Evolutionary conservation across 495 filamentous ascomycete species (phyloP).

Genomic region (Aspergillus bridgeri): DNA sequence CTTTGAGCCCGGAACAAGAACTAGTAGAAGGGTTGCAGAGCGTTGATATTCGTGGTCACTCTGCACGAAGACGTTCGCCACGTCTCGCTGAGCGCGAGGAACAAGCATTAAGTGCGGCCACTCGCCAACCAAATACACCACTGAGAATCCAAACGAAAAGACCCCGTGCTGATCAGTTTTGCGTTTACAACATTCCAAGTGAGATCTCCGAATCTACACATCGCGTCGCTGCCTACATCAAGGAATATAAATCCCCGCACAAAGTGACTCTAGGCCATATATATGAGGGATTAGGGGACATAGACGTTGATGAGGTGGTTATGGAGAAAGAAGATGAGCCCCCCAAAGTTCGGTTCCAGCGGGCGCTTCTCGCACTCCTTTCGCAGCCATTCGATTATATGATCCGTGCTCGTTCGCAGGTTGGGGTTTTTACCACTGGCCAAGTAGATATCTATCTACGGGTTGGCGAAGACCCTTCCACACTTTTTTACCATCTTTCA

Average conservation of each 20-base stretch:
- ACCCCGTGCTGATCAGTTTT: slow-evolving; percentile 40
- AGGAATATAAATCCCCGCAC: slow-evolving; percentile 44
- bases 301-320: slow-evolving; percentile 23
- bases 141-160: background rate
- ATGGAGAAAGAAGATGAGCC: slow-evolving; percentile 11
- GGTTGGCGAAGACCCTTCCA: slow-evolving; percentile 36
- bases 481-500: slow-evolving; percentile 14
- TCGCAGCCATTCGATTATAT: slow-evolving; percentile 41
- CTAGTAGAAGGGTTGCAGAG: too few relatives aligned
- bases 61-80: too few relatives aligned
- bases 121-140: too few relatives aligned
- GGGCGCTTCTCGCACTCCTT: slow-evolving; percentile 22
- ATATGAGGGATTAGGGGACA: background rate
- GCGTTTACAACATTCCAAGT: slow-evolving; percentile 34
- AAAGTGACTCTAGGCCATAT: slow-evolving; percentile 31
- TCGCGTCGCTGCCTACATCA: slow-evolving; percentile 23
- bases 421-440: slow-evolving; percentile 39
- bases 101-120: too few relatives aligned
- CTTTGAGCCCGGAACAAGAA: too few relatives aligned
- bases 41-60: too few relatives aligned
- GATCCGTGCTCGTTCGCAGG: slow-evolving; percentile 32
- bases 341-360: slow-evolving; percentile 11
- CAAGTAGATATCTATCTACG: too few relatives aligned
- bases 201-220: slow-evolving; percentile 2
- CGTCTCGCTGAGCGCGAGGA: too few relatives aligned